Evolutionary conservation across 495 filamentous ascomycete genomes (phyloP), one percentile per base, ranked within the genome.

Genomic region (Hypoxylon fuscum): DNA sequence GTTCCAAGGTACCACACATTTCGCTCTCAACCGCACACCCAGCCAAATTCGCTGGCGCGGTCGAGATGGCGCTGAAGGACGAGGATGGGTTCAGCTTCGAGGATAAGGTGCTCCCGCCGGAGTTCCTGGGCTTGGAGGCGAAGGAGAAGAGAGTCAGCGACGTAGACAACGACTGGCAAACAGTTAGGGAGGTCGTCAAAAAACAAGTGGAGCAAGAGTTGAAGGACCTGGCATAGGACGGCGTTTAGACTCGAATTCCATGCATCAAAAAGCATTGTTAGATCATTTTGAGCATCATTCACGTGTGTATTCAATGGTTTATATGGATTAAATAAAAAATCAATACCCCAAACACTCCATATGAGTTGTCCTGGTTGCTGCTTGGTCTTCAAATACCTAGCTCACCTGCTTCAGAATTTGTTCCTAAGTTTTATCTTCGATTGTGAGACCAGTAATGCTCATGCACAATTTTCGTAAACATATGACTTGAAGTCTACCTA

Each of bases 11-110:
- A 15, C 78, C 81, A 49, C 88, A 91, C 68, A 90, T 98, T 71
- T 86, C 91, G 2, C 84, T 97, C 4, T 89, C 91, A 4, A 98
- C 94, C 1, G 93, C 93, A 7, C 94, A 97, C 77, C 94, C 94
- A 2, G 94, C 93, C 35, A 98, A 98, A 74, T 97, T 97, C 70
- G 85, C 86, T 8, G 81, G 83, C 42, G 92, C 90, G 0, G 93
- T 98, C 3, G 83, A 89, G 54, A 64, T 86, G 31, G 92, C 93
- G 1, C 75, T 97, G 74, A 81, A 83, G 20, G 83, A 80, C 17
- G 80, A 89, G 72, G 62, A 77, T 5, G 83, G 80, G 0, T 97
- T 92, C 62, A 79, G 81, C 43, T 96, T 96, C 69, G 77, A 87
- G 37, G 76, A 74, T 54, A 77, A 85, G 37, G 88, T 96, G 3